These are phyloP conservation scores for Austroboletus novae-zelandiae DNA, from an alignment of 1,284 basidiomycete genomes.

Conservation along the genomic window DNA sequence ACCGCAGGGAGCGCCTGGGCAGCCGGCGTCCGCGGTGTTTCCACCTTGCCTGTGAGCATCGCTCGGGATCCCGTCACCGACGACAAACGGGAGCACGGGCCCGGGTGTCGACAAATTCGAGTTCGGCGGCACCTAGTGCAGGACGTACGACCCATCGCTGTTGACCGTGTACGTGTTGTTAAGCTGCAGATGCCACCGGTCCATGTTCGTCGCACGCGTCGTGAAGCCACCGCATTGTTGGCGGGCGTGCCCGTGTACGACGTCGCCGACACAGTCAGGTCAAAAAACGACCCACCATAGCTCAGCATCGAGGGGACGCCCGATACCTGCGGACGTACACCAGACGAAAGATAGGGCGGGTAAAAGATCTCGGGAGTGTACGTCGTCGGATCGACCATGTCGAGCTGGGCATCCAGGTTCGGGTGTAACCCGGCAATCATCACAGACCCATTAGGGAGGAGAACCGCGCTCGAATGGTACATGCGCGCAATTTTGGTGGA, in stretches of 20 bases:
- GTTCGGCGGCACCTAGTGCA: constrained; percentile 83
- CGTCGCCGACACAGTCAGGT: constrained; percentile 56
- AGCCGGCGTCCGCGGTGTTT: constrained; percentile 50
- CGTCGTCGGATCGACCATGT: constrained; percentile 76
- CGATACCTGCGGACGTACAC: constrained; percentile 67
- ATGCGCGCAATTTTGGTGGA: constrained; percentile 69
- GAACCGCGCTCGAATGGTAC: constrained; percentile 88
- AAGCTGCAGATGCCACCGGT: constrained; percentile 74
- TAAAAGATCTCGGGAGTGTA: constrained; percentile 89
- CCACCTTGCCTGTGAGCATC: constrained; percentile 76
- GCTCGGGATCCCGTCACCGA: constrained; percentile 80
- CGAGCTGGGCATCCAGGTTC: constrained; percentile 78
- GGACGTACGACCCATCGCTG: constrained; percentile 64
- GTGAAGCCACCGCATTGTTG: constrained; percentile 84
- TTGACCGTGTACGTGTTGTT: constrained; percentile 83
- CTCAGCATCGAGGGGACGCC: constrained; percentile 72
- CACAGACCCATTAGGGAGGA: constrained; percentile 86
- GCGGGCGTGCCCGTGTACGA: constrained; percentile 62
- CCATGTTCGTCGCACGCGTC: constrained; percentile 96
- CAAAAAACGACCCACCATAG: constrained; percentile 85
- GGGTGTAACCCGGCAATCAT: constrained; percentile 92
- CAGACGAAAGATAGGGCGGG: constrained; percentile 77
- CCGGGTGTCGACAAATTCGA: constrained; percentile 84
- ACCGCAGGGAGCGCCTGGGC: background rate
- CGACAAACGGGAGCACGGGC: constrained; percentile 80